These are phyloP conservation scores for maize (Zea mays) DNA, from an alignment of 176 grass and related monocot genomes.

Conservation along the genomic window DNA sequence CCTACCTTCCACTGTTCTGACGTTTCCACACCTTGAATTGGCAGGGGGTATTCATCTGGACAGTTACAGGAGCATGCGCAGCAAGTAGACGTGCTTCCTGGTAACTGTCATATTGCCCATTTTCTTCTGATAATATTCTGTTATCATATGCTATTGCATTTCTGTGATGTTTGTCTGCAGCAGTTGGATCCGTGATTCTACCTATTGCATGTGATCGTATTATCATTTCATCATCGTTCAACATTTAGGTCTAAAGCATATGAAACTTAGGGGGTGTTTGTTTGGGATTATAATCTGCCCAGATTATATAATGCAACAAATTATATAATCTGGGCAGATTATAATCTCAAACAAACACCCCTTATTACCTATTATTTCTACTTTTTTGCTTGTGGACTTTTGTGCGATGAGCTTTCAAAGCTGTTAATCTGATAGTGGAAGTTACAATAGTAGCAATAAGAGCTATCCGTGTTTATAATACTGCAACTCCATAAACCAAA, in stretches of 20 bases:
- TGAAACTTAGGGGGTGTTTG: neutral
- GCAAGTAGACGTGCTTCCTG: conserved; percentile 67
- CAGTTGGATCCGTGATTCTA: conserved; percentile 2
- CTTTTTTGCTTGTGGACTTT: neutral
- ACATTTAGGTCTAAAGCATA: neutral
- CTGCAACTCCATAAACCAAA: neutral
- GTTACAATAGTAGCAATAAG: neutral
- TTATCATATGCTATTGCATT: neutral
- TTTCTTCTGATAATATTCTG: conserved; percentile 29
- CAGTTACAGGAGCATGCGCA: conserved; percentile 52
- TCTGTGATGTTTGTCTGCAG: neutral
- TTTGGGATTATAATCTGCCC: too few relatives aligned
- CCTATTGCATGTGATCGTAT: neutral
- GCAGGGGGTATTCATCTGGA: conserved; percentile 41
- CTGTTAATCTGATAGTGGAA: neutral
- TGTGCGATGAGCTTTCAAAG: neutral
- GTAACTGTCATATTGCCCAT: conserved; percentile 44
- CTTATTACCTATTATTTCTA: neutral
- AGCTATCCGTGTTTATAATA: conserved; percentile 1
- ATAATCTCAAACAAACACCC: too few relatives aligned
- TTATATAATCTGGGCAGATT: too few relatives aligned
- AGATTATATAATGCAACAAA: too few relatives aligned
- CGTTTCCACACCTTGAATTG: conserved; percentile 32
- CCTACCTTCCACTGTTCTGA: conserved; percentile 6
- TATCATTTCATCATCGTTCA: neutral